phyloP scores from a whole-genome alignment of 179 eudicot genomes.

The Nepenthes alata region DNA sequence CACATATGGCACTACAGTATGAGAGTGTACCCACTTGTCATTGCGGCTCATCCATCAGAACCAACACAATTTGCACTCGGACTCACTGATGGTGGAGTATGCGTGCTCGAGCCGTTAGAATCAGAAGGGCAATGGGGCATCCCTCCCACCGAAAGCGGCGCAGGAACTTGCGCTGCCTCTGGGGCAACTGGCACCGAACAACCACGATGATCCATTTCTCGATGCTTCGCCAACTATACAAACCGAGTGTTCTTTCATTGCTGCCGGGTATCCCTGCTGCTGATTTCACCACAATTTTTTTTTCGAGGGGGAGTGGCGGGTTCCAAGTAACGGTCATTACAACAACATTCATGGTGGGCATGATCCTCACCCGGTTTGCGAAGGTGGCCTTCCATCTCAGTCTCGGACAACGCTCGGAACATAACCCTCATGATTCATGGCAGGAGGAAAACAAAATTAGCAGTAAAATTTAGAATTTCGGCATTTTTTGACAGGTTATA shows the following conservation, averaged over 20 bases:
- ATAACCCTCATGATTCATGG: too few species aligned
- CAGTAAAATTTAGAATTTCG: not conserved
- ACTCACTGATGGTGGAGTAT: slow-evolving; percentile 40
- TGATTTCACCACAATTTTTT: too few species aligned
- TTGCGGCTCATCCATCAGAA: slow-evolving; percentile 47
- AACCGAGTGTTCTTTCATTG: too few species aligned
- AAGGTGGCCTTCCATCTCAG: too few species aligned
- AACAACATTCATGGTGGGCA: too few species aligned
- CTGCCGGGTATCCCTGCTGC: too few species aligned
- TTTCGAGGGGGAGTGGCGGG: too few species aligned
- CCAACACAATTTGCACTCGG: slow-evolving; percentile 47
- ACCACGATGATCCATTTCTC: slow-evolving; percentile 19
- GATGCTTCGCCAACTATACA: too few species aligned
- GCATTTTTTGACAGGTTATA: not conserved
- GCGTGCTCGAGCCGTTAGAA: slow-evolving; percentile 41
- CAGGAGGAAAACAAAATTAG: too few species aligned
- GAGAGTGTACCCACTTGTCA: slow-evolving; percentile 34
- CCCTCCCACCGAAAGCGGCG: slow-evolving; percentile 27
- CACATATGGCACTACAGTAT: slow-evolving; percentile 14
- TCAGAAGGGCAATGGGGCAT: slow-evolving; percentile 48
- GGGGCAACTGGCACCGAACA: slow-evolving; percentile 24
- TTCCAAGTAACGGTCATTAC: too few species aligned
- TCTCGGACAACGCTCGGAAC: too few species aligned
- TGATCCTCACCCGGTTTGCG: too few species aligned
- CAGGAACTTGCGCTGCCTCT: slow-evolving; percentile 26